Evolutionary conservation across 108 stramenopile species (phyloP), one percentile per base, ranked within the genome.

Genomic region (Chaetoceros tenuissimus): DNA sequence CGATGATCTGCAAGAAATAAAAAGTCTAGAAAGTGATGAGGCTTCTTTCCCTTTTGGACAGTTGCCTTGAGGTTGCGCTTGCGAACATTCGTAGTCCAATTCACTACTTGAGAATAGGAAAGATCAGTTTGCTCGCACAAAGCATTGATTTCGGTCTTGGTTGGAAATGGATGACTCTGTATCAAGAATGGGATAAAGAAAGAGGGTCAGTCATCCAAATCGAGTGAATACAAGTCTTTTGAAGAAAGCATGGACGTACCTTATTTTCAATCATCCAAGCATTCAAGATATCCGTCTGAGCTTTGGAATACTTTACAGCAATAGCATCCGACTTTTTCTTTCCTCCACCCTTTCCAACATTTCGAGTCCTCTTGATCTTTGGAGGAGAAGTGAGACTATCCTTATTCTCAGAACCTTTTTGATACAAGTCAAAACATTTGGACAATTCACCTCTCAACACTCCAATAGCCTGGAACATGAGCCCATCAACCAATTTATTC

Each of bases 261-360:
- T 48, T 57, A 57, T 84, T 64, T 40, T 68, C 67, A 40, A 78
- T 68, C 78, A 84, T 80, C 82, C 82, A 84, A 40, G 74, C 46
- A 45, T 53, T 76, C 28, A 84, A 63, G 24, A 78, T 55, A 54
- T 84, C 82, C 10, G 77, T 80, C 55, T 80, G 82, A 59, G 47
- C 34, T 51, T 84, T 84, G n/a, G 73, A 44, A 66, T 80, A 84
- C 48, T 84, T 84, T 18, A 58, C 44, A 1, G 67, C 70, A 63
- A 66, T 60, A 10, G 67, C 52, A 50, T 54, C 54, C 23, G 25
- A 49, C 7, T 49, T 17, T 50, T 50, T 17, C 18, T 17, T 50
- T 50, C 49, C 5, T 50, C 49, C 24, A 13, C 24, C 49, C 49
- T 50, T 5, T 17, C 5, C 49, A 13, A 5, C 49, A 5, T 8